Evolutionary conservation across 495 filamentous ascomycete genomes (phyloP), one percentile per base, ranked within the genome.

Genomic region (Neurospora tetrasperma): DNA sequence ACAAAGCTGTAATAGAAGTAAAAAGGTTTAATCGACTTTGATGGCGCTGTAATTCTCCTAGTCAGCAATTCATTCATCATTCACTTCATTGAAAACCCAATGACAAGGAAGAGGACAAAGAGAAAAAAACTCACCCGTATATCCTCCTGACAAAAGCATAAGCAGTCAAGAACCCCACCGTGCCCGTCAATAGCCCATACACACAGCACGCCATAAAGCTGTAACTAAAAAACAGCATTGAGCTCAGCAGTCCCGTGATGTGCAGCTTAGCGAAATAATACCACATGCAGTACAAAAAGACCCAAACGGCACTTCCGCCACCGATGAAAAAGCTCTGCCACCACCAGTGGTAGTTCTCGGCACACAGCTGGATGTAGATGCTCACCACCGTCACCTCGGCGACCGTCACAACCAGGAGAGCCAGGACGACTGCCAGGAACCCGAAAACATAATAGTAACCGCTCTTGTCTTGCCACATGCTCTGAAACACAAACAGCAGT

Each of bases 381-480:
- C 89, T 91, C 70, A 97, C 93, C 40, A 98, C 90, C 2, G 93
- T 96, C 71, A 96, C 94, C 84, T 98, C 93, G 70, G 93, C 88
- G 38, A 97, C 89, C 1, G 92, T 93, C 27, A 97, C 80, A 14
- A 96, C 85, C 18, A 94, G 82, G 46, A 98, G 93, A 1, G 89
- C 81, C 27, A 84, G 88, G 39, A 97, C 92, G 18, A 93, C 89
- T 23, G 89, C 90, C 71, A 97, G 80, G 85, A 96, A 98, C 10
- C 94, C 94, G 81, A 96, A 97, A 46, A 98, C 90, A 81, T 98
- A 98, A 80, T 97, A 97, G 78, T 96, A 98, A 14, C 92, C 93
- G 77, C 89, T 93, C 83, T 97, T 97, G 78, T 97, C 94, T 79
- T 93, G 91, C 93, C 94, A 97, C 12, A 97, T 78, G 72, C 91